These are phyloP conservation scores for Corymbia calophylla DNA, from an alignment of 441 rosid species.

Conservation along the genomic window DNA sequence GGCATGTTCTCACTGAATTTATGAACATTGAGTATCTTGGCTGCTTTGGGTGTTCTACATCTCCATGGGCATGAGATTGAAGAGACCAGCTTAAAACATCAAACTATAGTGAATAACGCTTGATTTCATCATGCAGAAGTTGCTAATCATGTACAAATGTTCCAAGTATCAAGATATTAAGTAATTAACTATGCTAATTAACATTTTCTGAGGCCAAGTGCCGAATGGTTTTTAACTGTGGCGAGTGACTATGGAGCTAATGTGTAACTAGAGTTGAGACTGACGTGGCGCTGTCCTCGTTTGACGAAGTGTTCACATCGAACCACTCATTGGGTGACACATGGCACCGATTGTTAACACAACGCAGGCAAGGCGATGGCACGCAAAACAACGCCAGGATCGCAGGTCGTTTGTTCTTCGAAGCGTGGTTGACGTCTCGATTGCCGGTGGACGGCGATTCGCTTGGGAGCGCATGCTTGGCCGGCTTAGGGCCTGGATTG, in stretches of 20 bases:
- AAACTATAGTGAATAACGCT: not conserved
- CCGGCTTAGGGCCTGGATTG: not conserved
- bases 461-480: not conserved
- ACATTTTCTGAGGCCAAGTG: not conserved
- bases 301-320: not conserved
- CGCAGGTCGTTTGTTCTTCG: not conserved
- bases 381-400: not conserved
- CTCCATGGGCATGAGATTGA: not conserved
- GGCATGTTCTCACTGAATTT: not conserved
- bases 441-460: not conserved
- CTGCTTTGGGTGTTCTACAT: not conserved
- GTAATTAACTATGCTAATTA: not conserved
- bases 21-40: not conserved
- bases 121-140: not conserved
- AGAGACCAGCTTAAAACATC: not conserved
- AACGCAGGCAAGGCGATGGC: not conserved
- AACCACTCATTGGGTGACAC: not conserved
- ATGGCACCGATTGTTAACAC: not conserved
- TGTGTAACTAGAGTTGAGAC: not conserved
- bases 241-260: not conserved
- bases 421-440: not conserved
- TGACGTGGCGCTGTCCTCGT: not conserved
- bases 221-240: not conserved
- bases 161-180: not conserved
- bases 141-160: no score